phyloP scores from a whole-genome alignment of 2,329 filamentous ascomycete genomes.

The Botryotinia globosa region DNA sequence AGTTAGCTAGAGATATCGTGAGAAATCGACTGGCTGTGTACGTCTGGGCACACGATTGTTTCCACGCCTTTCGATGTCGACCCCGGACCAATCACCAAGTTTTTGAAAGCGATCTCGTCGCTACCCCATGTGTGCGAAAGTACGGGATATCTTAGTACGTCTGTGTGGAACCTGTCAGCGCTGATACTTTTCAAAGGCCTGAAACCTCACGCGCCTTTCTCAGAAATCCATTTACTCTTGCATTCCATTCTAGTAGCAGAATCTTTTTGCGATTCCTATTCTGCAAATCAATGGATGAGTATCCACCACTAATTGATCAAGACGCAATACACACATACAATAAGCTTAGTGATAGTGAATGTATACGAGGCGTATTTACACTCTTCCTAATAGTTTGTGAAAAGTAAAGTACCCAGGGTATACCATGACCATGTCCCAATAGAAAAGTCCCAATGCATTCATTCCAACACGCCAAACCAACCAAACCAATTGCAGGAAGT shows the following conservation, averaged over 20 bases:
- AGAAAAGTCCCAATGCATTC: background rate
- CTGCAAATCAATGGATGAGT: background rate
- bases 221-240: background rate
- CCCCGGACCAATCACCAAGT: conserved; percentile 19
- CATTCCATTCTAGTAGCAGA: background rate
- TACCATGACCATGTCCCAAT: background rate
- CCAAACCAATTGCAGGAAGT: background rate
- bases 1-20: too few relatives aligned
- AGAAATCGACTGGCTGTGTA: too few relatives aligned
- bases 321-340: background rate
- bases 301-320: too few relatives aligned
- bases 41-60: too few relatives aligned
- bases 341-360: too few relatives aligned
- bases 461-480: conserved; percentile 6
- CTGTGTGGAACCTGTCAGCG: too few relatives aligned
- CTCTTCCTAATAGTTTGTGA: background rate
- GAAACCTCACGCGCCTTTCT: too few relatives aligned
- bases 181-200: too few relatives aligned
- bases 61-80: too few relatives aligned
- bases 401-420: conserved; percentile 7
- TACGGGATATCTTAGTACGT: conserved; percentile 31
- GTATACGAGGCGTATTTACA: background rate
- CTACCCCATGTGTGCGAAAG: conserved; percentile 34
- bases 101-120: conserved; percentile 26
- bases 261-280: background rate